A percentile compares a stretch with the other conserved stretches of the same genome.
These are phyloP conservation scores for Zalerion maritima DNA, from an alignment of 495 filamentous ascomycete genomes.

Conservation along the genomic window DNA sequence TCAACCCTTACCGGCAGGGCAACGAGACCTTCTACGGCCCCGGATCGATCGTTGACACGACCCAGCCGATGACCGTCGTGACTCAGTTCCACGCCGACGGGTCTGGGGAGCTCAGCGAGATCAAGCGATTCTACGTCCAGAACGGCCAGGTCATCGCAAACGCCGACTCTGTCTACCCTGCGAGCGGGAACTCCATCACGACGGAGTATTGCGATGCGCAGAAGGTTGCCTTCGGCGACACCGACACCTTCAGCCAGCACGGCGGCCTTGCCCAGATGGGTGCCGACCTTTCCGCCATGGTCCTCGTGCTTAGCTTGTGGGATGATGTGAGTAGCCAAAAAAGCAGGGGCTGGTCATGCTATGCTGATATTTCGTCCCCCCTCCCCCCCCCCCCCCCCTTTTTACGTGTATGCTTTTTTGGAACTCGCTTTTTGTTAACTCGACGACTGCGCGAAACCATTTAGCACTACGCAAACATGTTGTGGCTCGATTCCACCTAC, in stretches of 20 bases:
- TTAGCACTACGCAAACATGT: constrained; percentile 55
- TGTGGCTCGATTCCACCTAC: constrained; percentile 72
- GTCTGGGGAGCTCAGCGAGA: constrained; percentile 40
- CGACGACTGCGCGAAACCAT: too few species aligned
- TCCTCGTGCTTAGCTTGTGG: constrained; percentile 54
- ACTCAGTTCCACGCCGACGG: constrained; percentile 52
- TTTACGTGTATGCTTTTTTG: too few species aligned
- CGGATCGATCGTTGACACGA: constrained; percentile 39
- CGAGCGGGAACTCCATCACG: constrained; percentile 39
- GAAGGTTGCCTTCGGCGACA: constrained; percentile 41
- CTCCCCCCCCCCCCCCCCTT: too few species aligned
- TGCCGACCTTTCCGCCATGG: constrained; percentile 41
- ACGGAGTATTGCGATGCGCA: constrained; percentile 38
- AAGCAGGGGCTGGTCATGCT: constrained; percentile 44
- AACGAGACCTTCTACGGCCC: constrained; percentile 41
- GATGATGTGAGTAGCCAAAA: too few species aligned
- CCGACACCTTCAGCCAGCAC: constrained; percentile 29
- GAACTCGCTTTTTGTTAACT: constrained; percentile 64
- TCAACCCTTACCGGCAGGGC: constrained; percentile 46
- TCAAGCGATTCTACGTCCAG: constrained; percentile 51
- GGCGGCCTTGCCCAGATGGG: constrained; percentile 44
- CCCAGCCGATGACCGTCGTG: constrained; percentile 46
- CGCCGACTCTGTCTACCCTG: constrained; percentile 22
- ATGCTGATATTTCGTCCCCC: too few species aligned
- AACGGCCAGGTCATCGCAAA: constrained; percentile 42